Base-by-base conservation (phyloP, 805 yeast species). In the Yarrowia divulgata region DNA sequence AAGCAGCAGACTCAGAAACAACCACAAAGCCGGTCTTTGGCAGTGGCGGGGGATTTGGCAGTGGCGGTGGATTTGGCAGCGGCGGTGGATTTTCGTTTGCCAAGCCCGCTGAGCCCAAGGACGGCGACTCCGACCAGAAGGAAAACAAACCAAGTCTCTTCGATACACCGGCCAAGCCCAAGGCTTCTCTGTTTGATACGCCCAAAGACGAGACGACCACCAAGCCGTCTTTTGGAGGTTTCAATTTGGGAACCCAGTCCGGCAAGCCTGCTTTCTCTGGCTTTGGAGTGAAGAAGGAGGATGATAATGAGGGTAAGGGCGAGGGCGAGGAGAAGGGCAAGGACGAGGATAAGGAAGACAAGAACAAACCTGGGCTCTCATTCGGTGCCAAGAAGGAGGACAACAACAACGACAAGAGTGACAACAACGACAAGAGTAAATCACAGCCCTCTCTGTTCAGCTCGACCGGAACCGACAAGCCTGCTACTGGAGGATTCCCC, bases 81-180 rank as follows among this genome's bases (percentile, higher is more conserved):
- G 23, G 37, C 18, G 23, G 23, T 12, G 37, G 39, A 3, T 34
- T 32, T 12, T n/a, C 55, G 29, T 57, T 57, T 8, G 48, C 45
- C 13, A 57, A 39, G 37, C 48, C 63, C 35, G 14, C 35, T 6
- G 48, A 40, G 16, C 32, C 42, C 35, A n/a, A 50, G 54, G 49
- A 9, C 1, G 57, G 42, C 32, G 32, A 12, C 40, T 39, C 40
- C 14, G 40, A 39, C 14, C 6, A 19, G 37, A 19, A 18, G 43
- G 54, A 29, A 9, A 29, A 18, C 2, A 57, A 57, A n/a, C 64
- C 64, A 1, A 42, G 64, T n/a, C 39, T 57, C 6, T 57, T 57
- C n/a, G 48, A 40, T 14, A 57, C 64, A 8, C 62, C 62, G 0
- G 62, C 62, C 23, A 55, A 55, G 37, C 62, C 62, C 23, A 40